These are phyloP conservation scores for Schizochytrium sp. DNA, from an alignment of 108 stramenopile species.

Conservation along the genomic window DNA sequence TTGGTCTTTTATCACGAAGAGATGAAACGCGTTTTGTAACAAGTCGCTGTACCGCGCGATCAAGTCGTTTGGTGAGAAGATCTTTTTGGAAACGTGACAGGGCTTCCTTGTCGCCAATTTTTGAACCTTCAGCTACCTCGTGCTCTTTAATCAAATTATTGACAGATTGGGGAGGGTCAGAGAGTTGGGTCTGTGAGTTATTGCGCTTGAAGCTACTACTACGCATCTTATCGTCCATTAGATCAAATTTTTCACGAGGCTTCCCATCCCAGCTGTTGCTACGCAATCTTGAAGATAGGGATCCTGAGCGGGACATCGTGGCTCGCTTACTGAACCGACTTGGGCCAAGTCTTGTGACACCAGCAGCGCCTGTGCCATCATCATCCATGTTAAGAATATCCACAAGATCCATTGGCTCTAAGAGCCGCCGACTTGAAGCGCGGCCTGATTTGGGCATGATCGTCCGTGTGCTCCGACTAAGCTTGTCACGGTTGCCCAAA, in stretches of 20 bases:
- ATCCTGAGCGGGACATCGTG: background rate
- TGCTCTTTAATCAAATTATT: background rate
- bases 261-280: conserved; percentile 34
- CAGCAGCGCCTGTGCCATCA: conserved; percentile 1
- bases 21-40: background rate
- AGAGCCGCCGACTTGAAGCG: conserved; percentile 8
- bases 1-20: conserved; percentile 17
- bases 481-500: too few relatives aligned
- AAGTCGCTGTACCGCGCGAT: background rate
- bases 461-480: too few relatives aligned
- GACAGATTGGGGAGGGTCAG: background rate
- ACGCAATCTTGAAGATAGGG: background rate
- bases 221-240: background rate
- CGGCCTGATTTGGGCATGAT: background rate
- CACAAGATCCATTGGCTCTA: conserved; percentile 16
- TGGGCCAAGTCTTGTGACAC: background rate
- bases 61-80: background rate
- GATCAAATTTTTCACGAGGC: background rate
- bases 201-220: conserved; percentile 38
- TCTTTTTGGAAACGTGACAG: background rate
- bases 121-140: background rate
- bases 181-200: background rate
- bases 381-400: conserved; percentile 43
- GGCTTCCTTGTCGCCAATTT: conserved; percentile 22
- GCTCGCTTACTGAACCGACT: conserved; percentile 12